phyloP scores from a whole-genome alignment of 2,329 filamentous ascomycete genomes.

The Juglanconis juglandina region DNA sequence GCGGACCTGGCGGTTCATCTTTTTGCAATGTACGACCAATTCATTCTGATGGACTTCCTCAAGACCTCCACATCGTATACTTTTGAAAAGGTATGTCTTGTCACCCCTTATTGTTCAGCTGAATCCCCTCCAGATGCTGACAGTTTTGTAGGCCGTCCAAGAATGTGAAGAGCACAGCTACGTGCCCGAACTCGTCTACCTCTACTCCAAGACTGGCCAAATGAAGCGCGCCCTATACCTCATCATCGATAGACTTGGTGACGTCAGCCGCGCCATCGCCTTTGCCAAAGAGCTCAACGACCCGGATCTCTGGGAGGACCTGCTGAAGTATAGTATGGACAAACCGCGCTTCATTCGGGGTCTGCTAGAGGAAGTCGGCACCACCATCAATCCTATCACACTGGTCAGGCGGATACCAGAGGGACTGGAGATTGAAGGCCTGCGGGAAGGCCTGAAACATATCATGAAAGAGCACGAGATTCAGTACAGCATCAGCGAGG shows the following conservation, averaged over 20 bases:
- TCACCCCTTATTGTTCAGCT: neutral
- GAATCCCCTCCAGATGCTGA: slow-evolving; percentile 17
- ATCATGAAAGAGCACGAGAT: slow-evolving; percentile 97
- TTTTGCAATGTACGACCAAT: slow-evolving; percentile 79
- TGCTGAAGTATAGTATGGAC: slow-evolving; percentile 95
- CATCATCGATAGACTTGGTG: slow-evolving; percentile 88
- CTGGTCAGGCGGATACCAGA: slow-evolving; percentile 88
- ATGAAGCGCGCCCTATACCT: slow-evolving; percentile 87
- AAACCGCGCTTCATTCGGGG: slow-evolving; percentile 93
- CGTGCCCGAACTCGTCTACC: slow-evolving; percentile 89
- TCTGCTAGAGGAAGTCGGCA: slow-evolving; percentile 89
- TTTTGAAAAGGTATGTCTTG: slow-evolving; percentile 64
- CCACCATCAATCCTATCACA: slow-evolving; percentile 85
- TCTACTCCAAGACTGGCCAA: slow-evolving; percentile 92
- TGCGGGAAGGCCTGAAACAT: slow-evolving; percentile 81
- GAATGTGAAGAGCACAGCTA: slow-evolving; percentile 80
- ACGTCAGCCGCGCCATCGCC: slow-evolving; percentile 87
- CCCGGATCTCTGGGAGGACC: slow-evolving; percentile 88
- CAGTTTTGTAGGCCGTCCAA: slow-evolving; percentile 52
- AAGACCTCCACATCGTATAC: slow-evolving; percentile 80
- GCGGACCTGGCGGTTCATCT: slow-evolving; percentile 82
- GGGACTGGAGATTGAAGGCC: slow-evolving; percentile 85
- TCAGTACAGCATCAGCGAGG: slow-evolving; percentile 85
- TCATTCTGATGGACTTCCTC: slow-evolving; percentile 81
- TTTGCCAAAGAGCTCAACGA: slow-evolving; percentile 95